phyloP scores from a whole-genome alignment of 2,329 filamentous ascomycete genomes.

The Myrmaecium sp. region DNA sequence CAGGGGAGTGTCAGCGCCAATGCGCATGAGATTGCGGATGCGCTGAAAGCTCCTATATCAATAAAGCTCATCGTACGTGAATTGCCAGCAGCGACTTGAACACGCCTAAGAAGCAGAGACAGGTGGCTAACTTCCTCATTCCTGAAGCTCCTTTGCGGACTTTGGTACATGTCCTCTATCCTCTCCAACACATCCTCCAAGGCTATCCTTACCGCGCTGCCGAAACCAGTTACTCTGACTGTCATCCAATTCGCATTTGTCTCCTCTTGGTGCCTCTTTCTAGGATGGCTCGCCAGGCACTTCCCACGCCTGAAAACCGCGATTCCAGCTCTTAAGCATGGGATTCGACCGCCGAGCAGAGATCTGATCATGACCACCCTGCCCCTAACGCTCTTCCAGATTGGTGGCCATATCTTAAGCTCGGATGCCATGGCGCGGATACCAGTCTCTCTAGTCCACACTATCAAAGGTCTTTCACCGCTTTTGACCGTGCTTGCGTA shows the following conservation, averaged over 20 bases:
- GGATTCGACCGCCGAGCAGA: constrained; percentile 62
- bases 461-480: constrained; percentile 92
- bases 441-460: constrained; percentile 91
- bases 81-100: no score
- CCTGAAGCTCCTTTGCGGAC: constrained; percentile 68
- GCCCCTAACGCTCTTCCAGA: constrained; percentile 84
- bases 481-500: constrained; percentile 92
- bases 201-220: constrained; percentile 81
- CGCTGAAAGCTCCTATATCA: constrained; percentile 77
- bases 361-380: constrained; percentile 76
- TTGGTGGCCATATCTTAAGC: constrained; percentile 82
- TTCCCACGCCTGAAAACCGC: constrained; percentile 54
- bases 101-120: not conserved
- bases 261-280: constrained; percentile 66
- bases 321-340: constrained; percentile 66
- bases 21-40: constrained; percentile 82
- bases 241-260: constrained; percentile 90
- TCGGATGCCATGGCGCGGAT: constrained; percentile 90
- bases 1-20: constrained; percentile 82
- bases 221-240: constrained; percentile 81
- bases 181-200: constrained; percentile 97
- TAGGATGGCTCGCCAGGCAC: constrained; percentile 56
- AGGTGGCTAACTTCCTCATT: no score
- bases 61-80: constrained; percentile 63
- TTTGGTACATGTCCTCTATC: constrained; percentile 93